These are phyloP conservation scores for Hysterium pulicare DNA, from an alignment of 2,329 filamentous ascomycete species.

Conservation along the genomic window DNA sequence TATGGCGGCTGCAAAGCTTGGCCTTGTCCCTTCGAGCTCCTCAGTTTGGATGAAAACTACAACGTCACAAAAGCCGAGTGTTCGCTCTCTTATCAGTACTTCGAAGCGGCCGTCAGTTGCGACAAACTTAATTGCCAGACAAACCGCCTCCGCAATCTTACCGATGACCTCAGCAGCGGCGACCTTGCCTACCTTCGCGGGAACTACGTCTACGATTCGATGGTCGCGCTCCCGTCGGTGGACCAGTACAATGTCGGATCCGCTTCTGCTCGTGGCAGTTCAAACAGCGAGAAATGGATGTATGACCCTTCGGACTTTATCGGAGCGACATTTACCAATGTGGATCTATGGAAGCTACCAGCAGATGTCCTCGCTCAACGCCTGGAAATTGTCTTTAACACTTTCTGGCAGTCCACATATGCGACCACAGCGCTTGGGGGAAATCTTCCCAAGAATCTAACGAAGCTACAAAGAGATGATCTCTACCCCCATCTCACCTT, in stretches of 20 bases:
- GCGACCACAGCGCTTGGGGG: constrained; percentile 19
- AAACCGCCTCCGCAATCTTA: constrained; percentile 16
- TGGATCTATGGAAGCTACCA: constrained; percentile 18
- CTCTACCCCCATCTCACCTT: constrained; percentile 10
- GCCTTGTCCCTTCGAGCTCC: constrained; percentile 18
- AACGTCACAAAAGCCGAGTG: constrained; percentile 18
- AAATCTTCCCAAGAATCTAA: constrained; percentile 19
- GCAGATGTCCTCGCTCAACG: constrained; percentile 16
- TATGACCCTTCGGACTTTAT: constrained; percentile 19
- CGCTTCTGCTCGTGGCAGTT: constrained; percentile 13
- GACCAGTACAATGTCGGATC: constrained; percentile 16
- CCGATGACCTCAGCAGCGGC: constrained; percentile 13
- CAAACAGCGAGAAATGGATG: constrained; percentile 26
- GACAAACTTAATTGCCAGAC: constrained; percentile 15
- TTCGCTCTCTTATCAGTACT: constrained; percentile 13
- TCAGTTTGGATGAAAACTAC: constrained; percentile 12
- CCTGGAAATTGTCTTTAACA: constrained; percentile 24
- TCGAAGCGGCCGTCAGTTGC: constrained; percentile 21
- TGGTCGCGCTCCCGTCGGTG: constrained; percentile 12
- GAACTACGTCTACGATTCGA: constrained; percentile 6
- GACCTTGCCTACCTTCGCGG: constrained; percentile 10
- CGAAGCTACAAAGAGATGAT: constrained; percentile 1
- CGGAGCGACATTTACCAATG: constrained; percentile 11
- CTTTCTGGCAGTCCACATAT: constrained; percentile 27
- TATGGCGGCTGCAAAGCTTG: constrained; percentile 12